phyloP scores from a whole-genome alignment of 1,284 basidiomycete genomes.

The Trichosporon asahii region DNA sequence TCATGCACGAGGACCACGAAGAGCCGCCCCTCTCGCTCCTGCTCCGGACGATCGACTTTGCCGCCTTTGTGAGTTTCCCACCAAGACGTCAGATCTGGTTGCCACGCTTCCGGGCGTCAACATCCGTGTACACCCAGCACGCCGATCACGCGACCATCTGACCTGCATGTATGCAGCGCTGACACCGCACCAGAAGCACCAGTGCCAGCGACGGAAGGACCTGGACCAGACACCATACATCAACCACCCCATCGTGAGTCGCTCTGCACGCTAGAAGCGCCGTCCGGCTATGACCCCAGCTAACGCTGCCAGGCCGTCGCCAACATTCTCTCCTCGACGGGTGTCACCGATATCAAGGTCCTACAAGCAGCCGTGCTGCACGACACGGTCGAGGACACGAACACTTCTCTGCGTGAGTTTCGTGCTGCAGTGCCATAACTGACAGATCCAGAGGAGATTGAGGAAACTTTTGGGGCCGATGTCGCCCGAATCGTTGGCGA shows the following conservation, averaged over 20 bases:
- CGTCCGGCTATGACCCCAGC: background rate
- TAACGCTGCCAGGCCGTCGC: constrained; percentile 40
- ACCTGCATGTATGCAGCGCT: background rate
- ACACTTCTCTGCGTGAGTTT: constrained; percentile 43
- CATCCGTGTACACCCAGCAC: background rate
- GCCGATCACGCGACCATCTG: background rate
- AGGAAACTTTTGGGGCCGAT: constrained; percentile 41
- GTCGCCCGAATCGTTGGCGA: constrained; percentile 51
- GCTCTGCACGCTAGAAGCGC: background rate
- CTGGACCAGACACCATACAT: constrained; percentile 51
- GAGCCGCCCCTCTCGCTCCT: constrained; percentile 29
- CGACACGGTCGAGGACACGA: constrained; percentile 54
- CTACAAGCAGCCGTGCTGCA: constrained; percentile 52
- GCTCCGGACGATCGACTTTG: constrained; percentile 48
- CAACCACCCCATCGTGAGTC: constrained; percentile 48
- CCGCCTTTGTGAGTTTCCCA: constrained; percentile 44
- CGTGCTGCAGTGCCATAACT: background rate
- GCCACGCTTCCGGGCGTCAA: background rate
- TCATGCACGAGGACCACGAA: constrained; percentile 13
- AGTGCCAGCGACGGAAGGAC: constrained; percentile 51
- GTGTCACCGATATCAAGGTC: constrained; percentile 44
- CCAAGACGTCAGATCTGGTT: background rate
- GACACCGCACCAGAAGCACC: constrained; percentile 41
- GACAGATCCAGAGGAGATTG: constrained; percentile 39
- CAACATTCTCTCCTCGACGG: constrained; percentile 46